These are phyloP conservation scores for Neotropicomus parvogracilis DNA, from an alignment of 1,284 basidiomycete genomes.

Conservation along the genomic window DNA sequence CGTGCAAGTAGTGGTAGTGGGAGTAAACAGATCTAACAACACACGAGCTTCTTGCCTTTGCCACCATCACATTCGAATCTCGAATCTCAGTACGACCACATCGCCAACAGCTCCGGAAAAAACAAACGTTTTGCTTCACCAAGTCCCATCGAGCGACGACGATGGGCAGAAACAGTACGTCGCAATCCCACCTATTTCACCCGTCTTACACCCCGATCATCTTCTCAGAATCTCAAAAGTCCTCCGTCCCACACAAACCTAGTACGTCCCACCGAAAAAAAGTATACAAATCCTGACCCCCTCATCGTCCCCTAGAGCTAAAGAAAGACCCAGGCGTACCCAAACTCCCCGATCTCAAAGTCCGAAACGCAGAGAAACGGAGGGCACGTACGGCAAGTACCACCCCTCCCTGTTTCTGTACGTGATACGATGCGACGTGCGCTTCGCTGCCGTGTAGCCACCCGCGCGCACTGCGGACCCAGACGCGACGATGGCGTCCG, in stretches of 20 bases:
- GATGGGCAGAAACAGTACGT: constrained; percentile 60
- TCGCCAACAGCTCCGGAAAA: too few relatives aligned
- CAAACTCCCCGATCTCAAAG: constrained; percentile 66
- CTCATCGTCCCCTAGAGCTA: constrained; percentile 47
- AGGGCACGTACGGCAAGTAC: constrained; percentile 38
- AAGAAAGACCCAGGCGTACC: constrained; percentile 84
- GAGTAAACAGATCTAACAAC: too few relatives aligned
- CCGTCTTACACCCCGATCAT: constrained; percentile 3
- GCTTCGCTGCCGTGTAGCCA: constrained; percentile 10
- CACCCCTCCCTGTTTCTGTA: too few relatives aligned
- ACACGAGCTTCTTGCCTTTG: too few relatives aligned
- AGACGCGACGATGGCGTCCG: constrained; percentile 69
- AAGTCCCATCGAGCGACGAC: too few relatives aligned
- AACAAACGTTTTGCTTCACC: too few relatives aligned
- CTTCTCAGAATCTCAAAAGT: constrained; percentile 43
- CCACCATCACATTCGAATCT: too few relatives aligned
- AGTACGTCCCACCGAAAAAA: constrained; percentile 38
- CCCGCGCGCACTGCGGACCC: constrained; percentile 39
- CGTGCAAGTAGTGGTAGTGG: too few relatives aligned
- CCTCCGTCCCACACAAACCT: constrained; percentile 48
- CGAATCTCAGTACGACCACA: too few relatives aligned
- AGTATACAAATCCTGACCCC: neutral
- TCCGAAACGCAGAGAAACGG: constrained; percentile 54
- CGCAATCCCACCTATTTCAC: neutral
- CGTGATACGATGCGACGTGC: too few relatives aligned